Conservation (phyloP, 1,139 yeast species). For the Debaryomyces fabryi region DNA sequence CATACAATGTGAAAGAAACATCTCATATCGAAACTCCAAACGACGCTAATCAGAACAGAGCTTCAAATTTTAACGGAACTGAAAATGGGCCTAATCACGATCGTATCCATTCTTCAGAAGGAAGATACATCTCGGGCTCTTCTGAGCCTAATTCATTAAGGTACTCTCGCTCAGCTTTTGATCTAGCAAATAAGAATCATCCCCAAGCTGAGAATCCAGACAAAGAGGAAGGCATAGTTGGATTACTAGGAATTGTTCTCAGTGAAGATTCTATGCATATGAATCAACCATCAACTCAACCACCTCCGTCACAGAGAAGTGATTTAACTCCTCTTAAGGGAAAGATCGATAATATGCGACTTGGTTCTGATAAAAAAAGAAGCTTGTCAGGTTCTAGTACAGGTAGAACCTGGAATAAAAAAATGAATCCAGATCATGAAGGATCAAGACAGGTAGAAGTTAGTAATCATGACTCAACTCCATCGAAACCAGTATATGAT, state of each 20-base stretch:
- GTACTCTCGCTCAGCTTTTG: slow-evolving; percentile 22
- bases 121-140: neutral
- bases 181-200: slow-evolving; percentile 13
- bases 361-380: slow-evolving; percentile 16
- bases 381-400: slow-evolving; percentile 10
- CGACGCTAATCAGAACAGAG: neutral
- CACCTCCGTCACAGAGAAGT: neutral
- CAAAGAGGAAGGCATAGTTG: slow-evolving; percentile 24
- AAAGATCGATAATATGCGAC: slow-evolving; percentile 16
- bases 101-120: neutral
- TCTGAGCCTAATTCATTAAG: slow-evolving; percentile 3
- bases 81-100: neutral
- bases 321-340: slow-evolving; percentile 20
- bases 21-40: neutral
- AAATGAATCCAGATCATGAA: neutral
- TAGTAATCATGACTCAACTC: neutral
- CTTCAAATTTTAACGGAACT: neutral
- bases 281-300: slow-evolving; percentile 1
- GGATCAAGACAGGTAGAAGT: neutral
- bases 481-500: slow-evolving; percentile 3
- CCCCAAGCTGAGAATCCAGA: slow-evolving; percentile 9
- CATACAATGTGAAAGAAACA: neutral
- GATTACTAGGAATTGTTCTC: slow-evolving; percentile 24
- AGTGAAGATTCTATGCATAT: slow-evolving; percentile 16
- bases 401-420: slow-evolving; percentile 11